Conservation (phyloP, 306 rosid species). For the Glycine soja region DNA sequence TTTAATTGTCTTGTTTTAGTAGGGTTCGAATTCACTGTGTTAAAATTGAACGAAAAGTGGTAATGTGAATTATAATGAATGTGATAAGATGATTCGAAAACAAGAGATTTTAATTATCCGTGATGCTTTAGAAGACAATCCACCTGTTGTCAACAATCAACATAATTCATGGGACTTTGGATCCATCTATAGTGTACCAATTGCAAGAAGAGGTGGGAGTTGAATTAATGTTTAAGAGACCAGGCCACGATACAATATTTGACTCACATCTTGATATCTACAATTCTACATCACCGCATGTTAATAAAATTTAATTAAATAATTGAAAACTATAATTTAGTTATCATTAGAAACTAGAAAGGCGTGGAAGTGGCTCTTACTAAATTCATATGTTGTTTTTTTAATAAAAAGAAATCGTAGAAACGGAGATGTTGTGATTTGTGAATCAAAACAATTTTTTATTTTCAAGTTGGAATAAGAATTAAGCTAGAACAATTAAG, state of each 20-base stretch:
- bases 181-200: constrained; percentile 25
- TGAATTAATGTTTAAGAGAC: background rate
- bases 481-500: background rate
- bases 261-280: background rate
- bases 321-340: too few species aligned
- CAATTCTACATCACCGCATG: background rate
- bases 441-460: background rate
- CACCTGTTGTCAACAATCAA: background rate
- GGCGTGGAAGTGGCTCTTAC: background rate
- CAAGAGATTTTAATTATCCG: background rate
- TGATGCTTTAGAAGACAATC: background rate
- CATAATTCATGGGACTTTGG: constrained; percentile 20
- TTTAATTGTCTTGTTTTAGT: too few species aligned
- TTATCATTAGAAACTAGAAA: background rate
- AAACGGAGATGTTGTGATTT: background rate
- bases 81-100: background rate
- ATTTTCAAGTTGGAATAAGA: constrained; percentile 14
- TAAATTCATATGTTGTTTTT: background rate
- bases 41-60: background rate
- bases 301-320: too few species aligned
- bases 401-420: background rate
- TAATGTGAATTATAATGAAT: background rate
- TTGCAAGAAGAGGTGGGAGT: background rate
- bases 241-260: background rate
- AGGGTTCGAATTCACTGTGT: background rate